phyloP scores from a whole-genome alignment of 73 alveolate species.

The Paramecium bursaria region DNA sequence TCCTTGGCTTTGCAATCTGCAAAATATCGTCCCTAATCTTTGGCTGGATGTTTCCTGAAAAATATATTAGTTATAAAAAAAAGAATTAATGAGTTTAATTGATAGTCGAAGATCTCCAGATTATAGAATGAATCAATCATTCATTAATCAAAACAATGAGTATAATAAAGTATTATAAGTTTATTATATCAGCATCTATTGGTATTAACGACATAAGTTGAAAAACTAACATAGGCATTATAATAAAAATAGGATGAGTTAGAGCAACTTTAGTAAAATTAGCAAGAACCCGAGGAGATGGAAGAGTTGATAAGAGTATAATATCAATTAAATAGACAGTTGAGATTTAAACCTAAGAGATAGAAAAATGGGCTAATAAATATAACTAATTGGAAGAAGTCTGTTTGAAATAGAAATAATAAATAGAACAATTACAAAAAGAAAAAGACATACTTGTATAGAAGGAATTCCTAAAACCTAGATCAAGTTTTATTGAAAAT shows the following conservation, averaged over 20 bases:
- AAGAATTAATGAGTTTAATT: neutral
- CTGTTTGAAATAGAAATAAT: no score
- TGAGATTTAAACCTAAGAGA: neutral
- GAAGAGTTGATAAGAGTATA: neutral
- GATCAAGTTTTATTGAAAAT: no score
- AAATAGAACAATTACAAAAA: no score
- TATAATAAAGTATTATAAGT: no score
- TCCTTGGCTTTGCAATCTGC: no score
- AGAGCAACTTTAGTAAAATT: neutral
- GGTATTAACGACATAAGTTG: neutral
- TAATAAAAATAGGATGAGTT: neutral
- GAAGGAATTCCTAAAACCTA: no score
- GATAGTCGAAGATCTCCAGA: neutral
- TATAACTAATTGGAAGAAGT: neutral
- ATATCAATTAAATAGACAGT: neutral
- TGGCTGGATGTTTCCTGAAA: neutral
- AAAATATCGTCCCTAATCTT: neutral
- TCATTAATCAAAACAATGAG: no score
- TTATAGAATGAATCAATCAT: neutral
- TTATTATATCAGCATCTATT: neutral
- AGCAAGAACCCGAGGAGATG: neutral
- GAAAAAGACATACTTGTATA: no score
- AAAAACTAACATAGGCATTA: neutral
- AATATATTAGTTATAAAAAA: no score
- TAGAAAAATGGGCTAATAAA: neutral